A percentile compares a stretch with the other conserved stretches of the same genome.
Evolutionary conservation across 192 early-diverging fungal species (phyloP).

Genomic region (Coemansia sp.): DNA sequence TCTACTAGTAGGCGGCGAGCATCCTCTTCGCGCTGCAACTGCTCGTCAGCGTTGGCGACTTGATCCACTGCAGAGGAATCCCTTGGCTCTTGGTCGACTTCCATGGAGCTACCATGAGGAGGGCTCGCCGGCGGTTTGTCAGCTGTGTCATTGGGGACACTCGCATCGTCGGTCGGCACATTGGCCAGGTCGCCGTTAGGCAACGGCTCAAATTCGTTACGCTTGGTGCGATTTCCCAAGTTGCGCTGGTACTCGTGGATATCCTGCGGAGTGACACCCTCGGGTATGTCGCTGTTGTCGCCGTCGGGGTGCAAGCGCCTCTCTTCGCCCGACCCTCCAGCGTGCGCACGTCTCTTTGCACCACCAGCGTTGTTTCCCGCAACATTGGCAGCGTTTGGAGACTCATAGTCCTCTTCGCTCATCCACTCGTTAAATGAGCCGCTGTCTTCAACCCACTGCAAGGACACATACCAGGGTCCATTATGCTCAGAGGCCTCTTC

Average conservation of each 20-base stretch:
- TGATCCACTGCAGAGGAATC: slow-evolving; percentile 29
- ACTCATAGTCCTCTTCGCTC: slow-evolving; percentile 86
- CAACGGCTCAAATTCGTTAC: slow-evolving; percentile 43
- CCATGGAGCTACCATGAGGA: slow-evolving; percentile 10
- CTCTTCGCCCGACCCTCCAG: slow-evolving; percentile 33
- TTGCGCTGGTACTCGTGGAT: slow-evolving; percentile 20
- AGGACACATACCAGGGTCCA: slow-evolving; percentile 69
- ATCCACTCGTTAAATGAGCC: slow-evolving; percentile 74
- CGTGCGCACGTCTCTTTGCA: slow-evolving; percentile 47
- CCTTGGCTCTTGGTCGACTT: slow-evolving; percentile 19
- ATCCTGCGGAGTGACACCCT: slow-evolving; percentile 20
- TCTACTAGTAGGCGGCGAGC: slow-evolving; percentile 64
- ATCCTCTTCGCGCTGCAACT: slow-evolving; percentile 60
- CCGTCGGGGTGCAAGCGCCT: slow-evolving; percentile 30
- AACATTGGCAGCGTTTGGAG: slow-evolving; percentile 7
- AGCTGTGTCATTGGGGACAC: slow-evolving; percentile 13
- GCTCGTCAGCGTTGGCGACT: slow-evolving; percentile 13
- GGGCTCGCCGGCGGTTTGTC: neutral
- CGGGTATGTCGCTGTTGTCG: slow-evolving; percentile 14
- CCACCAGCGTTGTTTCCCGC: slow-evolving; percentile 12
- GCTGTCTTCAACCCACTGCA: slow-evolving; percentile 76
- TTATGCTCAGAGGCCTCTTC: slow-evolving; percentile 62
- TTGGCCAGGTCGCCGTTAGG: slow-evolving; percentile 38
- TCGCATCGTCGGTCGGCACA: slow-evolving; percentile 13
- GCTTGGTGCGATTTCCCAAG: slow-evolving; percentile 3